These are phyloP conservation scores for Ilex asprella DNA, from an alignment of 257 asterid genomes.

Conservation along the genomic window DNA sequence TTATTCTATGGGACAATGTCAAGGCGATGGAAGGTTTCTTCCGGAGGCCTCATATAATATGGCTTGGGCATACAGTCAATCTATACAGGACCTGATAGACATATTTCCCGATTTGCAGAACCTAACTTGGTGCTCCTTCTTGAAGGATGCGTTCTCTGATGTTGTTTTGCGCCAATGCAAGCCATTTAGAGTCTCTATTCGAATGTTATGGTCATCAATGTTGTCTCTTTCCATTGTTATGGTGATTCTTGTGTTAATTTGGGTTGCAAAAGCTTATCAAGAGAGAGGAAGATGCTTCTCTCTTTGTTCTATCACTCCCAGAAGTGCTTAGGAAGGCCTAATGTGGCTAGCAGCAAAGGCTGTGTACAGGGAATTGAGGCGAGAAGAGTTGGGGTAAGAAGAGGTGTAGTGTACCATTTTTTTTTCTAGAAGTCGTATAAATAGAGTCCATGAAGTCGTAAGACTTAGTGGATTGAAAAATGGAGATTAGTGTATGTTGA, in stretches of 20 bases:
- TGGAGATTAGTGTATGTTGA: no score
- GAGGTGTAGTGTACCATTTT: no score
- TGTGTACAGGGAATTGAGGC: conserved; percentile 2
- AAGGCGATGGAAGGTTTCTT: conserved; percentile 31
- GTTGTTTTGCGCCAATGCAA: conserved; percentile 33
- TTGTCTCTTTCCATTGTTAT: conserved; percentile 36
- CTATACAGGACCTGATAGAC: conserved; percentile 31
- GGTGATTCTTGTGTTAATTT: conserved; percentile 31
- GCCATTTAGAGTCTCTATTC: conserved; percentile 28
- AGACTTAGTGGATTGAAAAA: no score
- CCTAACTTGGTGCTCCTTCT: conserved; percentile 29
- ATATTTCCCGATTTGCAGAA: conserved; percentile 41
- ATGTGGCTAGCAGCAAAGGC: background rate
- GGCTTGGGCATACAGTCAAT: conserved; percentile 35
- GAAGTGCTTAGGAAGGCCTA: background rate
- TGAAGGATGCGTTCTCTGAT: conserved; percentile 35
- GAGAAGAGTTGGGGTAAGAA: background rate
- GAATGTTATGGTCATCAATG: conserved; percentile 36
- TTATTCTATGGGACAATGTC: conserved; percentile 21
- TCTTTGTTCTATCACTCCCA: conserved; percentile 27
- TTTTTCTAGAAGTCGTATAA: no score
- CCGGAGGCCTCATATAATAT: conserved; percentile 27
- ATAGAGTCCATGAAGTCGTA: no score
- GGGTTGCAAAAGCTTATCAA: conserved; percentile 31
- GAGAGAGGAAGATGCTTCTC: conserved; percentile 29